phyloP scores from a whole-genome alignment of 2,329 filamentous ascomycete species.

The Penicillium hesseltinei region DNA sequence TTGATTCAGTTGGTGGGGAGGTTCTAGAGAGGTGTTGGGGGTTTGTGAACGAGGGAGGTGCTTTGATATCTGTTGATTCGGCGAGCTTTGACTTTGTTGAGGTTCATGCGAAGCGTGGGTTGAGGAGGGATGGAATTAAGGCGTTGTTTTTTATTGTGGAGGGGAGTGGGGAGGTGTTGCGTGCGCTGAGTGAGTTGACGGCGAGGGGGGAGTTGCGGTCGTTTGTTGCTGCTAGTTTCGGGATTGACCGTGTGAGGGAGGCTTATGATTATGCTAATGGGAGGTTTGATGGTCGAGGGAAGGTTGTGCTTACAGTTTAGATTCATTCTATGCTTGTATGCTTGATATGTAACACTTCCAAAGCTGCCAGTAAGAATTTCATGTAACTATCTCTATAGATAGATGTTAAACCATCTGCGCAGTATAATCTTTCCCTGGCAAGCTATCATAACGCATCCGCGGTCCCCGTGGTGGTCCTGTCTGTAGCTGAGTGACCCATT shows the following conservation, averaged over 20 bases:
- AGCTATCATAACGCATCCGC: background rate
- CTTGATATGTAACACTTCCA: background rate
- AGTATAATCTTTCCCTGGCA: background rate
- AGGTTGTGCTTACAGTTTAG: slow-evolving; percentile 24
- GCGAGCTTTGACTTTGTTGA: slow-evolving; percentile 29
- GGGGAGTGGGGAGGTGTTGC: slow-evolving; percentile 14
- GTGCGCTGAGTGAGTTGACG: slow-evolving; percentile 12
- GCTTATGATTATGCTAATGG: slow-evolving; percentile 24
- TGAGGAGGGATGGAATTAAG: slow-evolving; percentile 19
- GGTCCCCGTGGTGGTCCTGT: background rate
- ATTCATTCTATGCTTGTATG: background rate
- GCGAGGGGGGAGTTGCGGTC: slow-evolving; percentile 14
- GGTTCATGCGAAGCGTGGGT: slow-evolving; percentile 20
- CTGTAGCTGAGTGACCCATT: background rate
- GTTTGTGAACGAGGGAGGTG: slow-evolving; percentile 16
- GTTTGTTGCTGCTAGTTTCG: slow-evolving; percentile 22
- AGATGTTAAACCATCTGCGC: background rate
- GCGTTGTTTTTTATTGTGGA: slow-evolving; percentile 26
- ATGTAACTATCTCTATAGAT: background rate
- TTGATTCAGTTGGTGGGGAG: slow-evolving; percentile 31
- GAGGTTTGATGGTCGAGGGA: slow-evolving; percentile 19
- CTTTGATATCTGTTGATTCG: slow-evolving; percentile 31
- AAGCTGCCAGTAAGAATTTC: background rate
- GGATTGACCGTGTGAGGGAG: slow-evolving; percentile 15
- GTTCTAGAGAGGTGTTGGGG: slow-evolving; percentile 23